These are phyloP conservation scores for Seminavis robusta DNA, from an alignment of 108 stramenopile species.

Conservation along the genomic window DNA sequence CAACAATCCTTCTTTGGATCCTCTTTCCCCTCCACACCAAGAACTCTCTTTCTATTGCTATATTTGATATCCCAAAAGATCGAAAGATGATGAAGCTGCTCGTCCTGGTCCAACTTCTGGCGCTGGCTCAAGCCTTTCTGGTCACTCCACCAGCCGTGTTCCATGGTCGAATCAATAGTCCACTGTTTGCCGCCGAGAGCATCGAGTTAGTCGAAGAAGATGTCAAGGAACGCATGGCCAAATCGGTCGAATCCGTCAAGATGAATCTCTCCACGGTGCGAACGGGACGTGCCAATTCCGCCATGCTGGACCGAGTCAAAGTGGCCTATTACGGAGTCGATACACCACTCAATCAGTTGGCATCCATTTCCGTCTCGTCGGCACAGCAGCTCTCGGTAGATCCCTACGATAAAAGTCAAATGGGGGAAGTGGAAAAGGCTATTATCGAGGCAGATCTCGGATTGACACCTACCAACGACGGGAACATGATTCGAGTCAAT, in stretches of 20 bases:
- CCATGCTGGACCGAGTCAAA: conserved; percentile 88
- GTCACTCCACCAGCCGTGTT: no score
- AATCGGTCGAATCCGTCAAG: conserved; percentile 71
- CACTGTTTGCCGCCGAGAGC: conserved; percentile 19
- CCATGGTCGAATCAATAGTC: background rate
- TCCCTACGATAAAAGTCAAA: conserved; percentile 80
- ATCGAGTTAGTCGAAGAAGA: conserved; percentile 47
- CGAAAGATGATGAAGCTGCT: no score
- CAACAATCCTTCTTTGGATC: no score
- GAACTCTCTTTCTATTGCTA: no score
- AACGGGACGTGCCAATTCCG: conserved; percentile 86
- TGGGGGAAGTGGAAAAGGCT: conserved; percentile 81
- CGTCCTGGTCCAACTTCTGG: no score
- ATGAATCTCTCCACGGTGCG: conserved; percentile 80
- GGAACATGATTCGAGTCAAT: conserved; percentile 86
- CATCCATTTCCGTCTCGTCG: conserved; percentile 79
- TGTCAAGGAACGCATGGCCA: conserved; percentile 83
- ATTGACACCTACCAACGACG: conserved; percentile 89
- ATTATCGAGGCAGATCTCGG: conserved; percentile 89
- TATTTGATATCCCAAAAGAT: no score
- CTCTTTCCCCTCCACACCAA: no score
- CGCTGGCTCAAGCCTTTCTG: no score
- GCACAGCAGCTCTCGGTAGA: conserved; percentile 84
- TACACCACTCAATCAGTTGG: conserved; percentile 92
- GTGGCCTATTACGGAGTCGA: conserved; percentile 89